Percentiles rank a stretch among this genome's conserved stretches.
These are phyloP conservation scores for Trypanosomatidae sp. DNA, from an alignment of 208 protist species.

Conservation along the genomic window DNA sequence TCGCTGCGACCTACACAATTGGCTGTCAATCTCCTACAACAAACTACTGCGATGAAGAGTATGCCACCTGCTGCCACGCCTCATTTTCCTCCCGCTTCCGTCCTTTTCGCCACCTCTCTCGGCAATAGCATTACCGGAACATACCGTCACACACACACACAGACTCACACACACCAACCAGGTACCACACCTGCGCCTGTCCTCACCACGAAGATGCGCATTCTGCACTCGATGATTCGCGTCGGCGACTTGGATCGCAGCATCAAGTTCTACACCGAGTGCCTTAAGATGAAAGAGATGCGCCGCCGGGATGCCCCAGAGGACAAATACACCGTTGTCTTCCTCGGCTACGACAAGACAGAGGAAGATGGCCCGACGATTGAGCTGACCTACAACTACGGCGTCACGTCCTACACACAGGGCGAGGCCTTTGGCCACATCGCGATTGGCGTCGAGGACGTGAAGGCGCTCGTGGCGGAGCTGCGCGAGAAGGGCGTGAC, in stretches of 20 bases:
- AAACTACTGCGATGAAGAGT: too few species aligned
- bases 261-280: slow-evolving; percentile 63
- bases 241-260: slow-evolving; percentile 65
- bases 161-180: too few species aligned
- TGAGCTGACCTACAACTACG: slow-evolving; percentile 80
- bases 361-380: slow-evolving; percentile 46
- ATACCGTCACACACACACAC: too few species aligned
- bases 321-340: slow-evolving; percentile 61
- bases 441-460: slow-evolving; percentile 59
- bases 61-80: too few species aligned
- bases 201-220: too few species aligned
- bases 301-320: slow-evolving; percentile 58
- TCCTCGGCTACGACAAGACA: slow-evolving; percentile 54
- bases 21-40: too few species aligned
- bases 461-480: slow-evolving; percentile 34
- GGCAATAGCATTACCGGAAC: too few species aligned
- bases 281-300: slow-evolving; percentile 51
- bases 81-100: too few species aligned
- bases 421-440: slow-evolving; percentile 63
- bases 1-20: too few species aligned
- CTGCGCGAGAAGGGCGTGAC: slow-evolving; percentile 39
- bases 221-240: too few species aligned
- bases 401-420: slow-evolving; percentile 37
- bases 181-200: too few species aligned
- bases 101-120: too few species aligned